phyloP scores from a whole-genome alignment of 2,329 filamentous ascomycete species.

The Graphilbum ipis-grandicollis region DNA sequence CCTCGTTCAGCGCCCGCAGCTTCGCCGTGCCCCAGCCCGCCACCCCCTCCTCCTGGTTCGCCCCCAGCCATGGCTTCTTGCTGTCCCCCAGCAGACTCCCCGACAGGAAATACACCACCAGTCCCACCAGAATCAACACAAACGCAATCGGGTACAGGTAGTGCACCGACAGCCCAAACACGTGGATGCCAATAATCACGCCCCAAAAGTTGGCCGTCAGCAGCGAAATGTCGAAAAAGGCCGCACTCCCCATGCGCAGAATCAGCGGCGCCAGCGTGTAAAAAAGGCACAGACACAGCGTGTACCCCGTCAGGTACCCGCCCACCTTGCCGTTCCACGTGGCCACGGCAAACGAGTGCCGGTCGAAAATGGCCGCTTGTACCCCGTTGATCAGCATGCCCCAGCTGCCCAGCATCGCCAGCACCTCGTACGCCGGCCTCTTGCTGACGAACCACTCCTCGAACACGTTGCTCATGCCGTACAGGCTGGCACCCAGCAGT shows the following conservation, averaged over 20 bases:
- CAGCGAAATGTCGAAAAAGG: slow-evolving; percentile 92
- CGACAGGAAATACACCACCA: slow-evolving; percentile 74
- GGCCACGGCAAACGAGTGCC: slow-evolving; percentile 46
- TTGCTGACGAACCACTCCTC: slow-evolving; percentile 90
- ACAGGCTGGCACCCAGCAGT: slow-evolving; percentile 73
- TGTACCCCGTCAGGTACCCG: slow-evolving; percentile 83
- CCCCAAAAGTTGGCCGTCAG: slow-evolving; percentile 96
- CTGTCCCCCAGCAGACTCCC: slow-evolving; percentile 72
- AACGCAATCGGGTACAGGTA: slow-evolving; percentile 94
- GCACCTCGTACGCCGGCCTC: slow-evolving; percentile 77
- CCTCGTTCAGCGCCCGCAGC: slow-evolving; percentile 48
- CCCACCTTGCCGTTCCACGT: slow-evolving; percentile 50
- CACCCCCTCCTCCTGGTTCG: slow-evolving; percentile 67
- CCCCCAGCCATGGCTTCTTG: slow-evolving; percentile 87
- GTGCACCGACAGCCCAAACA: slow-evolving; percentile 67
- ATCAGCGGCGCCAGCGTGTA: slow-evolving; percentile 78
- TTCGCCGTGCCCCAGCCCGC: slow-evolving; percentile 74
- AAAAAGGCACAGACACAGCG: slow-evolving; percentile 65
- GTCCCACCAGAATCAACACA: slow-evolving; percentile 72
- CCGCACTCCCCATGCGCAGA: slow-evolving; percentile 75
- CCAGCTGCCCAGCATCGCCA: slow-evolving; percentile 79
- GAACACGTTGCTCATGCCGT: slow-evolving; percentile 78
- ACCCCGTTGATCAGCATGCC: slow-evolving; percentile 82
- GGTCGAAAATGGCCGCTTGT: slow-evolving; percentile 85
- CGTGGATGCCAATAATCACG: slow-evolving; percentile 74